These are phyloP conservation scores for Kluyveromyces nonfermentans DNA, from an alignment of 805 yeast genomes.

Conservation along the genomic window DNA sequence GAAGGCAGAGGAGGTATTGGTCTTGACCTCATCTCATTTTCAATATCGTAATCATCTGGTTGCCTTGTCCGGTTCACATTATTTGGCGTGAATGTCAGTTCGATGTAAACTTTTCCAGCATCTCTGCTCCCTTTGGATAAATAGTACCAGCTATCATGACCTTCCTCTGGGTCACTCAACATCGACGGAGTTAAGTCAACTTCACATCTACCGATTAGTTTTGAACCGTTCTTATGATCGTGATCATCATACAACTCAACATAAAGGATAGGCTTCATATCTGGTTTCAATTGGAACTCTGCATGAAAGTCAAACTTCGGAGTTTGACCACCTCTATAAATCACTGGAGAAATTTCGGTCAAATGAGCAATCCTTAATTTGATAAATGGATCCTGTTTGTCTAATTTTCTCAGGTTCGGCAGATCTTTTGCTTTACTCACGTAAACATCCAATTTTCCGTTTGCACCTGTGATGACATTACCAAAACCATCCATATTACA, in stretches of 20 bases:
- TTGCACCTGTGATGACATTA: conserved; percentile 8
- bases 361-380: conserved; percentile 71
- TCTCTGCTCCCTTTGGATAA: conserved; percentile 49
- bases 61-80: not conserved
- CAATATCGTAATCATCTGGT: not conserved
- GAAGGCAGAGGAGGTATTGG: conserved; percentile 28
- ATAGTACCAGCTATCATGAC: conserved; percentile 80
- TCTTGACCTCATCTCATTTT: conserved; percentile 6
- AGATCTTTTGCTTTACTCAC: conserved; percentile 76
- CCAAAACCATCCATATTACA: not conserved
- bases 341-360: conserved; percentile 69
- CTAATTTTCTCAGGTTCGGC: conserved; percentile 76
- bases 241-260: conserved; percentile 62
- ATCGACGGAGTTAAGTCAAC: conserved; percentile 71
- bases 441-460: conserved; percentile 59
- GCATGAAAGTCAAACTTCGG: conserved; percentile 81
- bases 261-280: conserved; percentile 52
- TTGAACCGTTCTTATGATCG: conserved; percentile 78
- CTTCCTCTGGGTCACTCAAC: conserved; percentile 55
- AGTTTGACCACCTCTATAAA: conserved; percentile 86
- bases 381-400: conserved; percentile 90
- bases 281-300: conserved; percentile 55
- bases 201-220: conserved; percentile 72
- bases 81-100: conserved; percentile 80
- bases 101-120: conserved; percentile 84